A percentile compares a stretch with the other conserved stretches of the same genome.
phyloP scores from a whole-genome alignment of 2,329 filamentous ascomycete genomes.

The Colletotrichum sp. region DNA sequence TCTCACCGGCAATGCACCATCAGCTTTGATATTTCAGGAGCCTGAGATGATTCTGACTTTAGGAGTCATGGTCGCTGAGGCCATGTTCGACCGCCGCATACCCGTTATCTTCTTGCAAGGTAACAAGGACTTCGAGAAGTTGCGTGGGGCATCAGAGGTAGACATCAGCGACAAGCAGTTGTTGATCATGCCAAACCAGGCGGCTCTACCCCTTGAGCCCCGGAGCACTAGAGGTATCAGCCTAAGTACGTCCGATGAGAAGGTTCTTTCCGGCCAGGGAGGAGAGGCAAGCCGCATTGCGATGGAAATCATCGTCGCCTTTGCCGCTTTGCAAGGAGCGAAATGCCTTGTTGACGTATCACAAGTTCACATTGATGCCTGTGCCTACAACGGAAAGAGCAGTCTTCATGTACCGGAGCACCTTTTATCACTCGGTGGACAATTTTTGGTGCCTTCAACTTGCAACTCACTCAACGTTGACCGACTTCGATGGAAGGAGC shows the following conservation, averaged over 20 bases:
- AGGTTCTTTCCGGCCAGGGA: constrained; percentile 30
- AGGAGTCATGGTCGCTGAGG: constrained; percentile 46
- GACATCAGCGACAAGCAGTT: not conserved
- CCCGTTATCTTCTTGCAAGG: constrained; percentile 36
- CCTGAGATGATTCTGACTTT: constrained; percentile 49
- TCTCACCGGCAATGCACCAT: constrained; percentile 40
- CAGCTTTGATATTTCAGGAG: constrained; percentile 44
- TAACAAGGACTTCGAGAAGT: constrained; percentile 16
- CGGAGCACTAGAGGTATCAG: not conserved
- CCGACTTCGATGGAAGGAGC: constrained; percentile 40
- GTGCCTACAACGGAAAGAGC: constrained; percentile 45
- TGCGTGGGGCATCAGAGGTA: not conserved
- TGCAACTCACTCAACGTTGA: constrained; percentile 50
- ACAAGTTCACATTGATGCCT: constrained; percentile 48
- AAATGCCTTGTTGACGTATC: constrained; percentile 37
- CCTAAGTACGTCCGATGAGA: constrained; percentile 20
- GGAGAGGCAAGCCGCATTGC: constrained; percentile 39
- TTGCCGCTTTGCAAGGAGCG: constrained; percentile 39
- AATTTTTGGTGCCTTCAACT: constrained; percentile 41
- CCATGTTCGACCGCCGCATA: constrained; percentile 42
- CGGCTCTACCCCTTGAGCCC: not conserved
- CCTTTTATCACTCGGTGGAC: constrained; percentile 36
- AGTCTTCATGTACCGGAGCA: constrained; percentile 39
- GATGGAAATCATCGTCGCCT: constrained; percentile 40
- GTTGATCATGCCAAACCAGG: not conserved